These are phyloP conservation scores for Fusarium sp. DNA, from an alignment of 2,329 filamentous ascomycete genomes.

Conservation along the genomic window DNA sequence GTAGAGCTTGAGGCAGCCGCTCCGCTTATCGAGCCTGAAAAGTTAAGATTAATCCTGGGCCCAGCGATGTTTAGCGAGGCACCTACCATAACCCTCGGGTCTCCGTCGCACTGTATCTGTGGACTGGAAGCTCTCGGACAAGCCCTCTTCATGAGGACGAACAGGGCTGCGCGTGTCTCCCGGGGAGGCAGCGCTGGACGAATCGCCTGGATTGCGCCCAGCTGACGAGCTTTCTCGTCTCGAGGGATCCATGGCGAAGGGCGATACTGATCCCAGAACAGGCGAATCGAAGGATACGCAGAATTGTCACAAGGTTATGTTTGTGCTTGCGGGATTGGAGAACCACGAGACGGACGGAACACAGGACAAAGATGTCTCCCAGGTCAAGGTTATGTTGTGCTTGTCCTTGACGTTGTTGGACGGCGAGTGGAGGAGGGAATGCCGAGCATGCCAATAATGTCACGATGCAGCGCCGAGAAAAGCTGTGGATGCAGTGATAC, in stretches of 20 bases:
- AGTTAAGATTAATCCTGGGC: slow-evolving; percentile 31
- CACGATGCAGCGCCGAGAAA: slow-evolving; percentile 38
- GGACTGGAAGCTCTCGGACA: slow-evolving; percentile 71
- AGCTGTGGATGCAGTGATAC: slow-evolving; percentile 31
- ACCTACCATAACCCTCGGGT: slow-evolving; percentile 72
- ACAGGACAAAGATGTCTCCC: slow-evolving; percentile 16
- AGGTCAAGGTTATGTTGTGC: slow-evolving; percentile 26
- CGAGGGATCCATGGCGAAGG: slow-evolving; percentile 62
- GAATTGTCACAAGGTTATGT: slow-evolving; percentile 18
- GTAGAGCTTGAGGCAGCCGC: slow-evolving; percentile 47
- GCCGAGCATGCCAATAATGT: slow-evolving; percentile 51
- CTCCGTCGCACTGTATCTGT: slow-evolving; percentile 73
- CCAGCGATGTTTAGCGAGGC: slow-evolving; percentile 13
- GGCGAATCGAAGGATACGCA: slow-evolving; percentile 17
- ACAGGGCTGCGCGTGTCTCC: slow-evolving; percentile 65
- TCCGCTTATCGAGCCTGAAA: slow-evolving; percentile 48
- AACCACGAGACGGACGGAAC: slow-evolving; percentile 16
- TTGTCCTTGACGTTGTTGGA: slow-evolving; percentile 26
- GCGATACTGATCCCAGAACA: slow-evolving; percentile 18
- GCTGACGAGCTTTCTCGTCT: slow-evolving; percentile 52
- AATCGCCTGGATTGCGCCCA: slow-evolving; percentile 57
- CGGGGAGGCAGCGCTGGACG: slow-evolving; percentile 61
- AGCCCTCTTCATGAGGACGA: slow-evolving; percentile 59
- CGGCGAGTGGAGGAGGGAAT: slow-evolving; percentile 45
- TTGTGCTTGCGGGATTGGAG: slow-evolving; percentile 23